Base-by-base conservation (phyloP, 2,329 filamentous ascomycete genomes). In the Colletotrichum lini region DNA sequence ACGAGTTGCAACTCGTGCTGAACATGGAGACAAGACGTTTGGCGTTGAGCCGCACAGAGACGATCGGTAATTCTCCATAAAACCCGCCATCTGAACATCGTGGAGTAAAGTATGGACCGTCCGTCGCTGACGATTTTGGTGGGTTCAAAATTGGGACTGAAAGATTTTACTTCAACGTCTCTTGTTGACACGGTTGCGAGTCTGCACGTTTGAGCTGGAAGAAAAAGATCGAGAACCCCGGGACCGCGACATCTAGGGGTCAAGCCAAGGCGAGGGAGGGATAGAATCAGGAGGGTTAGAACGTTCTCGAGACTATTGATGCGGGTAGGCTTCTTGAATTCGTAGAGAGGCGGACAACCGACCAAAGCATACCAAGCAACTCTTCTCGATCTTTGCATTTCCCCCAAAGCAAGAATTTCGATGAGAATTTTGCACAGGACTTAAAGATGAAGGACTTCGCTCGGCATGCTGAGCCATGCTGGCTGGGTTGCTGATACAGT, bases 51-150 rank as follows among this genome's bases (percentile, higher is more conserved):
- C 47, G 13, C 59, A 52, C 18, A 5, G 30, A 4, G n/a, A 30
- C 35, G 59, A 52, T 52, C 35, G 10, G 21, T n/a, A 16, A 12
- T 52, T 62, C 59, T 42, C 59, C 45, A 62, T 62, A 52, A 42
- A 52, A 42, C 13, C 59, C 45, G 30, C 7, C 30, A 40, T 52
- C 21, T 40, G 45, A 52, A 50, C 45, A 42, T 50, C 47, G 59
- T 62, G 59, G 59, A 49, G 30, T 15, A 62, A 62, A 62, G 8
- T 40, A 50, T 61, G 58, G 58, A 50, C 12, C 58, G 30, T 2
- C 12, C 2, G 23, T 18, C 35, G 45, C n/a, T 23, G 30, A 35
- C 18, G 18, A 47, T 38, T n/a, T 26, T 45, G 21, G 59, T 52
- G 47, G 21, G n/a, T 52, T 52, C 45, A 62, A 42, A 62, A 62